A percentile compares a stretch with the other conserved stretches of the same genome.
Conservation (phyloP, 192 early-diverging fungal genomes). For the Mortierella antarctica region DNA sequence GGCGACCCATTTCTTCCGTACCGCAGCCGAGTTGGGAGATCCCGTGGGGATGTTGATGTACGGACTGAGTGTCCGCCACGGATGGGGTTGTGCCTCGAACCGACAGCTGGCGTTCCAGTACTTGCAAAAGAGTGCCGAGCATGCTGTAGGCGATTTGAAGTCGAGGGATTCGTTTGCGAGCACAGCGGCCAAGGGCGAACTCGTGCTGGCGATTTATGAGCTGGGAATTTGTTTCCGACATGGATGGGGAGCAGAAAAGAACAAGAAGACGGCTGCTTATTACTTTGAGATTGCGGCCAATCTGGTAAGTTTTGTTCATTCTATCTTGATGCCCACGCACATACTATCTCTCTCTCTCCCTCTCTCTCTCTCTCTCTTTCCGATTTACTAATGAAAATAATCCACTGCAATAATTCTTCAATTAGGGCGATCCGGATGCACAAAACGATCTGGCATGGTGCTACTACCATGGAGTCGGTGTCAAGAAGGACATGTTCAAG, state of each 20-base stretch:
- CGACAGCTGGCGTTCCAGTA: slow-evolving; percentile 71
- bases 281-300: slow-evolving; percentile 63
- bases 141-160: slow-evolving; percentile 67
- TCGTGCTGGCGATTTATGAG: slow-evolving; percentile 83
- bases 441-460: slow-evolving; percentile 78
- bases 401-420: slow-evolving; percentile 8
- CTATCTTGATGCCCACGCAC: neutral
- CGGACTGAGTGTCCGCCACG: slow-evolving; percentile 79
- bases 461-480: slow-evolving; percentile 81
- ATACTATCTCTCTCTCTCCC: neutral
- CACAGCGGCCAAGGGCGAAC: slow-evolving; percentile 61
- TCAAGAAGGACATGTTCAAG: slow-evolving; percentile 76
- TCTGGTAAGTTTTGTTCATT: slow-evolving; percentile 46
- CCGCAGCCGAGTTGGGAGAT: slow-evolving; percentile 71
- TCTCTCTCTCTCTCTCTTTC: neutral
- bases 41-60: slow-evolving; percentile 81
- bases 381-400: neutral
- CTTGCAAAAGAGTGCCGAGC: slow-evolving; percentile 76
- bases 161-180: slow-evolving; percentile 67
- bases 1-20: slow-evolving; percentile 76
- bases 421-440: slow-evolving; percentile 79
- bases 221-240: slow-evolving; percentile 82
- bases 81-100: slow-evolving; percentile 65
- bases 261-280: slow-evolving; percentile 62
- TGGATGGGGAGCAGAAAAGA: slow-evolving; percentile 84